phyloP scores from a whole-genome alignment of 257 asterid species.

The Leptodermis oblonga region DNA sequence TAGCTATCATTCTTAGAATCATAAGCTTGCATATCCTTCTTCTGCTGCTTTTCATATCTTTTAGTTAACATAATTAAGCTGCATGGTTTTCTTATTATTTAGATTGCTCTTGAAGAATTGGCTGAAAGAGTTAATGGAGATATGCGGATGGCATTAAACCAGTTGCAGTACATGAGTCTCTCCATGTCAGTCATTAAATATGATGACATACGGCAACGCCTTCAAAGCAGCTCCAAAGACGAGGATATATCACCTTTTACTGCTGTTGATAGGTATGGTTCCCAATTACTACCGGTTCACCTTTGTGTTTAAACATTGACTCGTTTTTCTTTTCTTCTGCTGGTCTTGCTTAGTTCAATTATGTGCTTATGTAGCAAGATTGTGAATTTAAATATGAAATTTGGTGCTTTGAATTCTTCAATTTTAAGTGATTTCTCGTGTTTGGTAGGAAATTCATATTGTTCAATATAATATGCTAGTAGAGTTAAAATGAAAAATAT shows the following conservation, averaged over 20 bases:
- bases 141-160: slow-evolving; percentile 94
- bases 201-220: slow-evolving; percentile 85
- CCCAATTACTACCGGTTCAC: slow-evolving; percentile 19
- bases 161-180: slow-evolving; percentile 93
- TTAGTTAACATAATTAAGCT: slow-evolving; percentile 18
- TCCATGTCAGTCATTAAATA: slow-evolving; percentile 81
- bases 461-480: neutral
- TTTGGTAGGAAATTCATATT: neutral
- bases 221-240: slow-evolving; percentile 89
- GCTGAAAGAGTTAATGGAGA: slow-evolving; percentile 92
- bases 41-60: neutral
- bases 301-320: slow-evolving; percentile 2
- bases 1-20: slow-evolving; percentile 2
- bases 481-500: neutral
- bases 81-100: slow-evolving; percentile 17
- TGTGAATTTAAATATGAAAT: neutral
- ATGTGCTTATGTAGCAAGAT: neutral
- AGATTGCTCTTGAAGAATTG: slow-evolving; percentile 98
- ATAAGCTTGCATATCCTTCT: neutral
- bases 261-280: slow-evolving; percentile 89
- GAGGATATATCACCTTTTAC: slow-evolving; percentile 97
- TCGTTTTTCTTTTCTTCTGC: neutral
- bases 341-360: neutral
- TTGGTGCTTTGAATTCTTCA: neutral
- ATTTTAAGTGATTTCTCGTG: neutral